Base-by-base conservation (phyloP, 2,329 filamentous ascomycete species). In the Colletotrichum camelliae region DNA sequence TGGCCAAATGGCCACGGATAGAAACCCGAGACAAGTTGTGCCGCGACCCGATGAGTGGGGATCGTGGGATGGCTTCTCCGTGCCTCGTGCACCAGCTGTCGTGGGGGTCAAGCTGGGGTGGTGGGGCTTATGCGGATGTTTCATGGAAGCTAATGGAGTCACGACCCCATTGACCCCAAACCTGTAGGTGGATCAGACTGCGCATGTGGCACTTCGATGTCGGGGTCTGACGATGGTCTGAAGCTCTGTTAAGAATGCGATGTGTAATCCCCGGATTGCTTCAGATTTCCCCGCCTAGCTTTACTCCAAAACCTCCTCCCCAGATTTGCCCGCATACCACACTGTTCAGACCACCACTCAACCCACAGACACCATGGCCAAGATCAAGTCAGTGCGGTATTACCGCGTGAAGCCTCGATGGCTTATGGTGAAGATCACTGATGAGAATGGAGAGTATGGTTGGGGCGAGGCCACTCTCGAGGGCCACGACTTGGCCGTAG, bases 401-500 rank as follows among this genome's bases (percentile, higher is more conserved):
- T 94, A 94, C 82, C 89, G 92, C 39, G 90, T 94, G 35, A 90
- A 91, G 75, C 92, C 92, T 29, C 86, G 92, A 66, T 94, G 92
- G 92, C 87, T 94, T 1, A 93, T 94, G 78, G 92, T 94, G 79
- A 94, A 94, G 81, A 88, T 94, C 77, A 90, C 88, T 8, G 92
- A 94, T 80, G 89, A 90, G 57, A 86, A 88, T 8, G 91, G 89
- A 9, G 85, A 89, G 52, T 85, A 86, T 78, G 92, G 92, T 29
- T 94, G 92, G 92, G 92, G 92, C 31, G 92, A 94, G 81, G 91
- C 90, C 4, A 92, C 91, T 0, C 84, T 94, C 3, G 92, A 94
- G 82, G 92, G 92, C 0, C 92, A 94, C 78, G 90, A 89, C 2
- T 87, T 92, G 77, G 92, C 92, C 15, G 91, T 94, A 3, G 92